phyloP scores from a whole-genome alignment of 2,329 filamentous ascomycete species.

The Trichoderma lentiforme region DNA sequence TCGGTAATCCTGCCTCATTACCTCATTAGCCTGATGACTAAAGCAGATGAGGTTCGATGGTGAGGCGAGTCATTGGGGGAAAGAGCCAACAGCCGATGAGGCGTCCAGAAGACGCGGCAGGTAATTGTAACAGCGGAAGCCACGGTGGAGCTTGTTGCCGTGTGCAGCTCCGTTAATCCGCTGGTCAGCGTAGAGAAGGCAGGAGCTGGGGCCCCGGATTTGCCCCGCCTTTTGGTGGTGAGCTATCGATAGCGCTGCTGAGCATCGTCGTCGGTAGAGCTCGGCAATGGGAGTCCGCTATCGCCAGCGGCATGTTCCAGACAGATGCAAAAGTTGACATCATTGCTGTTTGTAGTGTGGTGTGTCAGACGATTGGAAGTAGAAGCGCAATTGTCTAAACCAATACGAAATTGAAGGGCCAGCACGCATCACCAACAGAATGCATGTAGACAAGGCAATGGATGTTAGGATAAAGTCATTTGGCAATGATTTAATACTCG shows the following conservation, averaged over 20 bases:
- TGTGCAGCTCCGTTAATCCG: neutral
- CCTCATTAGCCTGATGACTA: neutral
- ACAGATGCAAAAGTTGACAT: neutral
- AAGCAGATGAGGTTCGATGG: neutral
- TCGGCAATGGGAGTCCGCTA: neutral
- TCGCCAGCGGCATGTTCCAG: neutral
- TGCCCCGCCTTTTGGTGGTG: neutral
- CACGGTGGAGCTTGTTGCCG: conserved; percentile 1
- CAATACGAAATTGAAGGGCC: neutral
- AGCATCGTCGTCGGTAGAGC: neutral
- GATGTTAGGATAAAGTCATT: neutral
- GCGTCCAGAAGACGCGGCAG: neutral
- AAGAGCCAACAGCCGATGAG: neutral
- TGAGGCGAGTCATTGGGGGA: neutral
- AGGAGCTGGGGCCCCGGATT: conserved; percentile 15
- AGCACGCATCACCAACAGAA: neutral
- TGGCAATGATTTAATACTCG: neutral
- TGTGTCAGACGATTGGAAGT: neutral
- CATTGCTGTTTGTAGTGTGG: neutral
- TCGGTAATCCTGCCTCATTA: neutral
- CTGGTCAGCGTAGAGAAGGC: neutral
- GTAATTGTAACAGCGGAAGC: neutral
- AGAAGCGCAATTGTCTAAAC: neutral
- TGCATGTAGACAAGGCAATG: neutral
- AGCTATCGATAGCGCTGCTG: neutral